A percentile compares a stretch with the other conserved stretches of the same genome.
phyloP scores from a whole-genome alignment of 768 basidiomycete species.

The Auriculariales sp. region DNA sequence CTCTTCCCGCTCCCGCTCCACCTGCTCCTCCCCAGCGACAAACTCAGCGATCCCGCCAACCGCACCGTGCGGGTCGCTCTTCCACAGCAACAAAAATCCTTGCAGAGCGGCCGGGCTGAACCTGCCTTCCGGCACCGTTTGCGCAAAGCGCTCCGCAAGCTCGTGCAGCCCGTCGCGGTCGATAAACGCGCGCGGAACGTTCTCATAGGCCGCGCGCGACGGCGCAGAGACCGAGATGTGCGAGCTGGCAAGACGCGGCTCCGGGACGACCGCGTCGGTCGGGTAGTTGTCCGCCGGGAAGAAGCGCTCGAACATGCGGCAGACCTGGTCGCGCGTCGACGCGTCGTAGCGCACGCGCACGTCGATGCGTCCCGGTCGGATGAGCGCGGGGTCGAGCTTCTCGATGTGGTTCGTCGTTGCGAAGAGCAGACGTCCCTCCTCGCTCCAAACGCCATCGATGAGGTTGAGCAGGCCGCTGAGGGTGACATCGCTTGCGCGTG shows the following conservation, averaged over 20 bases:
- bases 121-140: conserved; percentile 27
- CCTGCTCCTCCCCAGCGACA: conserved; percentile 23
- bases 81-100: conserved; percentile 34
- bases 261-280: conserved; percentile 6
- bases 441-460: conserved; percentile 44
- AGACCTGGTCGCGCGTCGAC: conserved; percentile 30
- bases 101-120: conserved; percentile 50
- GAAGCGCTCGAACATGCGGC: conserved; percentile 34
- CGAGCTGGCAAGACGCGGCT: neutral
- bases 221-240: neutral
- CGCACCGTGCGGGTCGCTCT: conserved; percentile 14
- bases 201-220: neutral
- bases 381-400: conserved; percentile 37
- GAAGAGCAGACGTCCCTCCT: conserved; percentile 48
- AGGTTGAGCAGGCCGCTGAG: conserved; percentile 44
- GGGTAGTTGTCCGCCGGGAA: conserved; percentile 18
- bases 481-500: conserved; percentile 20
- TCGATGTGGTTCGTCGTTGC: conserved; percentile 46
- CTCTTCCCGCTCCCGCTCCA: conserved; percentile 19
- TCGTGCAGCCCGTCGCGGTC: conserved; percentile 3
- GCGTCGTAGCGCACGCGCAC: conserved; percentile 35
- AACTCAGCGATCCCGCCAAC: conserved; percentile 20
- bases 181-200: conserved; percentile 3
- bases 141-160: conserved; percentile 29
- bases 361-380: conserved; percentile 45